Conservation (phyloP, 2,329 filamentous ascomycete genomes). For the Talaromyces marneffei region DNA sequence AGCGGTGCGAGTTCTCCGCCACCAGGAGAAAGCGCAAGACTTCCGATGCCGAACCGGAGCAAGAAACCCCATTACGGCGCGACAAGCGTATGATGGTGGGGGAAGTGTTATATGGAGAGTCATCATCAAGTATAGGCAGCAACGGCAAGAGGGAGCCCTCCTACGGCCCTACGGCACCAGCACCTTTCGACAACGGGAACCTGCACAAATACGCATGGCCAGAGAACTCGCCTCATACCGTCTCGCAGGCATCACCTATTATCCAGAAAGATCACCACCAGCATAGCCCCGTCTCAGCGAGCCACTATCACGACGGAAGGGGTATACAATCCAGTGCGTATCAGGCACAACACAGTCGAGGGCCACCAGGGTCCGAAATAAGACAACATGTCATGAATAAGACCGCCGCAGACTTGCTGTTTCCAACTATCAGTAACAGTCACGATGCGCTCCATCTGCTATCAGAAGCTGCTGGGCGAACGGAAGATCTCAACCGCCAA, state of each 20-base stretch:
- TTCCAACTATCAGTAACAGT: conserved; percentile 73
- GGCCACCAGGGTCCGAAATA: conserved; percentile 1
- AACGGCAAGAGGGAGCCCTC: conserved; percentile 18
- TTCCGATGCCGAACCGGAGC: conserved; percentile 41
- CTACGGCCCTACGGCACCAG: conserved; percentile 23
- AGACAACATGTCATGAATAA: conserved; percentile 56
- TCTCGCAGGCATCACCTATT: conserved; percentile 18
- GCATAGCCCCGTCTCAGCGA: conserved; percentile 23
- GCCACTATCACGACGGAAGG: conserved; percentile 25
- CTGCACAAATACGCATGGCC: conserved; percentile 28
- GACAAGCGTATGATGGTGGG: conserved; percentile 49
- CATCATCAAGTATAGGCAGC: conserved; percentile 20
- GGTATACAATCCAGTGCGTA: conserved; percentile 22
- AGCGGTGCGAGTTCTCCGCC: conserved; percentile 94
- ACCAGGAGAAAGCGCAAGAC: conserved; percentile 87
- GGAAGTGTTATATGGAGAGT: conserved; percentile 35
- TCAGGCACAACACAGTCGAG: conserved; percentile 28
- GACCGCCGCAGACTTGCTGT: conserved; percentile 55
- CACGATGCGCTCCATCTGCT: conserved; percentile 89
- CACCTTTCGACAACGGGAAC: conserved; percentile 22
- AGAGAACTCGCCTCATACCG: conserved; percentile 21
- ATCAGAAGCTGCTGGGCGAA: conserved; percentile 68
- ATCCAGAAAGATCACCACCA: conserved; percentile 24
- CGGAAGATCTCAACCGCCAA: conserved; percentile 45
- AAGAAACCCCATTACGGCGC: conserved; percentile 37